phyloP scores from a whole-genome alignment of 768 basidiomycete genomes.

The Boletus barrowsii region DNA sequence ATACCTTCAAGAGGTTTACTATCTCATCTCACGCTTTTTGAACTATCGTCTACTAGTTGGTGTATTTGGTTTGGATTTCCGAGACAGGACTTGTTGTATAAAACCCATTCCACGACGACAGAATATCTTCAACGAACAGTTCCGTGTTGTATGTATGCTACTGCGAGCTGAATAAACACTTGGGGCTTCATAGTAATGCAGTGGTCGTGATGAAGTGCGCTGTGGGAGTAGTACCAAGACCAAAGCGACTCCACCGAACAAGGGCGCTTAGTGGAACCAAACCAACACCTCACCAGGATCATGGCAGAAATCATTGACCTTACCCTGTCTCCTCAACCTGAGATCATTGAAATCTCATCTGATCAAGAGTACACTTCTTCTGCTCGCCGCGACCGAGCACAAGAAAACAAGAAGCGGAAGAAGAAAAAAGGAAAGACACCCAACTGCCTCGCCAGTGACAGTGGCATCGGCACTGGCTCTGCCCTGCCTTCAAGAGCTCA shows the following conservation, averaged over 20 bases:
- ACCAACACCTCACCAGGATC: not conserved
- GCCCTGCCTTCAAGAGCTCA: conserved; percentile 17
- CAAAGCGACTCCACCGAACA: too few species aligned
- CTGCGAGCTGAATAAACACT: too few species aligned
- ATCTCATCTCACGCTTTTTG: conserved; percentile 57
- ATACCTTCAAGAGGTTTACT: conserved; percentile 77
- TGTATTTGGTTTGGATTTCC: not conserved
- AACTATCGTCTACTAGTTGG: conserved; percentile 1
- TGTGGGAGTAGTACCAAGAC: too few species aligned
- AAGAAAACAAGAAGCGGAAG: conserved; percentile 23
- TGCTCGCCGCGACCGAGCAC: conserved; percentile 3
- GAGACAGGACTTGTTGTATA: not conserved
- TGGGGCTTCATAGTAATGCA: too few species aligned
- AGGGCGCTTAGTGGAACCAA: too few species aligned
- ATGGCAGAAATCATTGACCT: conserved; percentile 36
- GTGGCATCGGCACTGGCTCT: conserved; percentile 13
- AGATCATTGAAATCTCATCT: conserved; percentile 32
- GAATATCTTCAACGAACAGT: not conserved
- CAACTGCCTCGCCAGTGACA: conserved; percentile 13
- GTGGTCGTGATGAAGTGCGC: too few species aligned
- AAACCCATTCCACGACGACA: not conserved
- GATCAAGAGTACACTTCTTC: conserved; percentile 15
- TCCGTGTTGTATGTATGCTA: not conserved
- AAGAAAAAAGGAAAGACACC: conserved; percentile 27
- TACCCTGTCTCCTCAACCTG: conserved; percentile 27